Conservation (phyloP, 805 yeast genomes). For the Candida succiphila region DNA sequence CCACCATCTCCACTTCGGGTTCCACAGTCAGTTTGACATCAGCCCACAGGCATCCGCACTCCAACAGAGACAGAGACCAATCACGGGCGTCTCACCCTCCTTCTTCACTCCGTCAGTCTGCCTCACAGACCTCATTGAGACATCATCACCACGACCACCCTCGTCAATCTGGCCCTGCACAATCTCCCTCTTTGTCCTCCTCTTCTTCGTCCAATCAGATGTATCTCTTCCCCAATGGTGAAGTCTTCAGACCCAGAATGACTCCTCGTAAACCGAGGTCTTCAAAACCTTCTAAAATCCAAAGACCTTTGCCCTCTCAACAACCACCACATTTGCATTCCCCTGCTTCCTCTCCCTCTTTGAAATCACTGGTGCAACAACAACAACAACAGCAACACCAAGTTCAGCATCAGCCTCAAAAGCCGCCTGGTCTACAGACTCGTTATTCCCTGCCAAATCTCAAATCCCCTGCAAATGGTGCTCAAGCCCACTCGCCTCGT, state of each 20-base stretch:
- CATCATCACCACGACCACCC: too few species aligned
- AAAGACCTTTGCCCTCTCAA: constrained; percentile 1
- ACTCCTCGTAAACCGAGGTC: constrained; percentile 29
- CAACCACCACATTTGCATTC: constrained; percentile 1
- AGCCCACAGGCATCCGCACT: too few species aligned
- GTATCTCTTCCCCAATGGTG: constrained; percentile 43
- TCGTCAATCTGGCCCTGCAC: too few species aligned
- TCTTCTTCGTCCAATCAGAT: too few species aligned
- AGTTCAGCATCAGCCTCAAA: constrained; percentile 1
- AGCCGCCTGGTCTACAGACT: not conserved
- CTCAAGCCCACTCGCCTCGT: too few species aligned
- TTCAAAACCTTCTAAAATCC: constrained; percentile 21
- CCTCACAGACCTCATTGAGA: constrained; percentile 1
- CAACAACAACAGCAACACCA: constrained; percentile 1
- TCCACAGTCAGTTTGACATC: too few species aligned
- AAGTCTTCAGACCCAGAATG: constrained; percentile 36
- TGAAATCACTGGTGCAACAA: not conserved
- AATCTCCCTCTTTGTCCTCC: too few species aligned
- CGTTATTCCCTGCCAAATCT: constrained; percentile 5
- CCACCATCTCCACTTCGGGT: too few species aligned
- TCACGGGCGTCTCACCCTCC: too few species aligned
- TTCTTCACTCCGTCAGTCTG: constrained; percentile 1
- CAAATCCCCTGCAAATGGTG: too few species aligned
- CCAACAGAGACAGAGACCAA: too few species aligned
- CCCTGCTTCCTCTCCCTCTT: constrained; percentile 3